phyloP scores from a whole-genome alignment of 371 early-diverging fungal genomes.

The Paraphysoderma sedebokerense region DNA sequence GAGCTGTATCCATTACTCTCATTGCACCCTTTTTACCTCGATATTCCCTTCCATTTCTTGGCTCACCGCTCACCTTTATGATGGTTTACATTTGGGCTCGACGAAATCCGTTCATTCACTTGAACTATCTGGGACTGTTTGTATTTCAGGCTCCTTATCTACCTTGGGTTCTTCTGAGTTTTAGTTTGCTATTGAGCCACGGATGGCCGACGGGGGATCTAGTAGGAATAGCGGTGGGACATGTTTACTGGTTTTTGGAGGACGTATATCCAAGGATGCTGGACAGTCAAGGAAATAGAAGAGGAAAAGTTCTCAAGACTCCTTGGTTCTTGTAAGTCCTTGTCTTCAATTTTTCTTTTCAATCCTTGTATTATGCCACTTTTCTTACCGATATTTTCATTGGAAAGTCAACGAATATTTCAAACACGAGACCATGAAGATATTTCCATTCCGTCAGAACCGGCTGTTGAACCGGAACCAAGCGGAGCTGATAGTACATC shows the following conservation, averaged over 20 bases:
- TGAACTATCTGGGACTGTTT: constrained; percentile 77
- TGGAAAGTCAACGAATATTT: no score
- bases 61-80: constrained; percentile 63
- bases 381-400: no score
- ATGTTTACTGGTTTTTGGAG: constrained; percentile 82
- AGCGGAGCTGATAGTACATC: no score
- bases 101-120: constrained; percentile 62
- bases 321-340: constrained; percentile 33
- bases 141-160: constrained; percentile 82
- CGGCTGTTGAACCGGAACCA: no score
- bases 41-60: constrained; percentile 49
- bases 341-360: background rate
- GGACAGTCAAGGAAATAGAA: constrained; percentile 33
- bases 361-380: no score
- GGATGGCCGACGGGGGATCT: constrained; percentile 62
- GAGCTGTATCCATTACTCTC: constrained; percentile 13
- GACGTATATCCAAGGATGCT: constrained; percentile 81
- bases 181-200: constrained; percentile 52
- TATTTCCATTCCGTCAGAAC: no score
- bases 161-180: constrained; percentile 75
- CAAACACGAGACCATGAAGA: no score
- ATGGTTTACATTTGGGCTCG: constrained; percentile 92
- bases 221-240: constrained; percentile 74
- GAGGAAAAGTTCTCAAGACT: constrained; percentile 20
- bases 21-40: background rate